Evolutionary conservation across 1,139 yeast genomes (phyloP).

Genomic region (Kodamaea alishanica): DNA sequence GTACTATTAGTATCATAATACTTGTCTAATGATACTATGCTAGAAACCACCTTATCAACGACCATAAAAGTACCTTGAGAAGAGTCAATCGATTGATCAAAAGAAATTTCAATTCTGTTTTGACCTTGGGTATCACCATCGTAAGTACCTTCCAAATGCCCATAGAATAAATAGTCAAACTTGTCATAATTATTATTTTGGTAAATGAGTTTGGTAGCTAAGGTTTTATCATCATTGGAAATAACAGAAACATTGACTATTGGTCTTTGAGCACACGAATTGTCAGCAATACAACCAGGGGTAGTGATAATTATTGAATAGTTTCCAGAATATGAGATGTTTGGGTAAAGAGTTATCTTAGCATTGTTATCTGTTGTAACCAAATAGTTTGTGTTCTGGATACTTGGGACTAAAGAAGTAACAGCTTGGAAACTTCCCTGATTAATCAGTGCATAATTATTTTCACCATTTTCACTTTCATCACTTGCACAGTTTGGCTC

Average conservation of each 20-base stretch:
- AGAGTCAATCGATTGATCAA: conserved; percentile 29
- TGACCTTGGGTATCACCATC: conserved; percentile 27
- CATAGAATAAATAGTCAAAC: conserved; percentile 73
- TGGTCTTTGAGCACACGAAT: conserved; percentile 68
- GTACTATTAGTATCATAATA: conserved; percentile 30
- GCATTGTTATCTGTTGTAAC: conserved; percentile 32
- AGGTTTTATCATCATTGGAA: conserved; percentile 42
- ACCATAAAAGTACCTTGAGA: conserved; percentile 50
- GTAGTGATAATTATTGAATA: conserved; percentile 73
- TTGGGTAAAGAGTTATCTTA: conserved; percentile 63
- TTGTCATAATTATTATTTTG: conserved; percentile 80
- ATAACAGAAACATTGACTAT: conserved; percentile 71
- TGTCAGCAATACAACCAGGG: conserved; percentile 78
- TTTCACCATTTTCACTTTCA: conserved; percentile 26
- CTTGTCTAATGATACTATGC: conserved; percentile 50
- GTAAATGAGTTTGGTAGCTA: conserved; percentile 49
- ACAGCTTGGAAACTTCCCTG: conserved; percentile 36
- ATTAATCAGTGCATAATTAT: conserved; percentile 26
- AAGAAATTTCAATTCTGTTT: conserved; percentile 51
- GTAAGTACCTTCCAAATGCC: conserved; percentile 55
- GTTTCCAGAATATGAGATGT: conserved; percentile 68
- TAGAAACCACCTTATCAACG: conserved; percentile 65
- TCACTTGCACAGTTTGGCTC: conserved; percentile 54
- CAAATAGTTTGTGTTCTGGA: conserved; percentile 26
- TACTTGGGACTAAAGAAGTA: conserved; percentile 16